phyloP scores from a whole-genome alignment of 768 basidiomycete genomes.

The Naematelia aurantialba region DNA sequence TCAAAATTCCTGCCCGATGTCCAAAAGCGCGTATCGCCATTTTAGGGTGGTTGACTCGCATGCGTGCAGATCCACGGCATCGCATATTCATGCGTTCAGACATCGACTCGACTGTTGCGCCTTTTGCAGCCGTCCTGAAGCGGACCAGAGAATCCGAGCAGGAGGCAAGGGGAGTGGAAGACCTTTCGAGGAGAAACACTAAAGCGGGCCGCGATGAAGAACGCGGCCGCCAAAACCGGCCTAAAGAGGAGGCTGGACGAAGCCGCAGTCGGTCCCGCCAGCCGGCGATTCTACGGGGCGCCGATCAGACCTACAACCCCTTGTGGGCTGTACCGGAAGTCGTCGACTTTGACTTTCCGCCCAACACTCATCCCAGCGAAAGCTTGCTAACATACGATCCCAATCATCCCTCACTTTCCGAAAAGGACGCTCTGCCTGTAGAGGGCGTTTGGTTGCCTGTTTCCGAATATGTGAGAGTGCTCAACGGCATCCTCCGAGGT shows the following conservation, averaged over 20 bases:
- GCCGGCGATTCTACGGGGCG: conserved; percentile 18
- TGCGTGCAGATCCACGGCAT: conserved; percentile 87
- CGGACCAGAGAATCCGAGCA: conserved; percentile 37
- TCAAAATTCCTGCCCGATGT: conserved; percentile 43
- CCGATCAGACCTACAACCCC: conserved; percentile 55
- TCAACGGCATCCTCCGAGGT: conserved; percentile 70
- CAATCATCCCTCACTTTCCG: conserved; percentile 38
- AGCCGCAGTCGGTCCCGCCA: conserved; percentile 47
- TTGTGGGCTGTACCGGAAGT: conserved; percentile 52
- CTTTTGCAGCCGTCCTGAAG: conserved; percentile 62
- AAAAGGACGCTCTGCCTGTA: conserved; percentile 28
- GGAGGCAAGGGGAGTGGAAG: conserved; percentile 10
- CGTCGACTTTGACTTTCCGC: conserved; percentile 40
- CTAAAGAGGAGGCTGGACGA: conserved; percentile 31
- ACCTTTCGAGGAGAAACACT: conserved; percentile 2
- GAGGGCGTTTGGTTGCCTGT: conserved; percentile 60
- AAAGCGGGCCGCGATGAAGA: conserved; percentile 31
- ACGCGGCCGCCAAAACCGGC: conserved; percentile 27
- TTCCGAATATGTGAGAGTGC: conserved; percentile 64
- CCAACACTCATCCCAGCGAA: conserved; percentile 56
- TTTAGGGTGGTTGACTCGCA: conserved; percentile 80
- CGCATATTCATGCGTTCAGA: conserved; percentile 67
- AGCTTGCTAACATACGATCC: conserved; percentile 52
- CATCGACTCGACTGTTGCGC: conserved; percentile 52
- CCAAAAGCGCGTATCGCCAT: conserved; percentile 64